Conservation (phyloP, 1,284 basidiomycete genomes). For the Xerocomus cyaneibrunnescens region DNA sequence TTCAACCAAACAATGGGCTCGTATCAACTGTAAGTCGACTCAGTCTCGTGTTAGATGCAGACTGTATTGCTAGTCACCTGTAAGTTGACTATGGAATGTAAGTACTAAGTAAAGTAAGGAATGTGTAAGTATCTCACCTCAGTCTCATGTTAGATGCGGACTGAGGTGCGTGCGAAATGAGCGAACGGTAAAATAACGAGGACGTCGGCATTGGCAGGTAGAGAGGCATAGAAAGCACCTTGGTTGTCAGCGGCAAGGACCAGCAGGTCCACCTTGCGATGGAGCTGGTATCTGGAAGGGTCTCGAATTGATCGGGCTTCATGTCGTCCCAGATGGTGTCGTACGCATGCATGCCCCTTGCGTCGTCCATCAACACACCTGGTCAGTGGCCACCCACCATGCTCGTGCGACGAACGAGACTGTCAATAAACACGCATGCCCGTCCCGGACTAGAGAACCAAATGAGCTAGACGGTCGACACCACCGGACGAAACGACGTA, state of each 20-base stretch:
- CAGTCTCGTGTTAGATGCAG: no score
- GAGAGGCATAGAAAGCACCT: slow-evolving; percentile 23
- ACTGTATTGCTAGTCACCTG: no score
- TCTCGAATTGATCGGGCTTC: slow-evolving; percentile 40
- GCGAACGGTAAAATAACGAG: no score
- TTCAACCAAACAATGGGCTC: no score
- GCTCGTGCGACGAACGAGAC: not conserved
- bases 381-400: not conserved
- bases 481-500: slow-evolving; percentile 11
- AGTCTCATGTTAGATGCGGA: no score
- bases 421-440: not conserved
- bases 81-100: no score
- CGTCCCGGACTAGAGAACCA: slow-evolving; percentile 13
- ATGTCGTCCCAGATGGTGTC: slow-evolving; percentile 42
- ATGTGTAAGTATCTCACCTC: no score
- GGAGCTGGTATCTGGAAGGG: slow-evolving; percentile 35
- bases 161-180: no score
- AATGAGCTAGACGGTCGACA: not conserved
- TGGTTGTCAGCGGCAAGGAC: slow-evolving; percentile 41
- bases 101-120: no score
- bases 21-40: no score
- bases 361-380: slow-evolving; percentile 34
- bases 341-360: slow-evolving; percentile 36
- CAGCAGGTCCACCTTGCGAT: slow-evolving; percentile 41
- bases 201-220: no score